Conservation (phyloP, 202 grass and related monocot genomes). For the Schoenoplectus tabernaemontani region DNA sequence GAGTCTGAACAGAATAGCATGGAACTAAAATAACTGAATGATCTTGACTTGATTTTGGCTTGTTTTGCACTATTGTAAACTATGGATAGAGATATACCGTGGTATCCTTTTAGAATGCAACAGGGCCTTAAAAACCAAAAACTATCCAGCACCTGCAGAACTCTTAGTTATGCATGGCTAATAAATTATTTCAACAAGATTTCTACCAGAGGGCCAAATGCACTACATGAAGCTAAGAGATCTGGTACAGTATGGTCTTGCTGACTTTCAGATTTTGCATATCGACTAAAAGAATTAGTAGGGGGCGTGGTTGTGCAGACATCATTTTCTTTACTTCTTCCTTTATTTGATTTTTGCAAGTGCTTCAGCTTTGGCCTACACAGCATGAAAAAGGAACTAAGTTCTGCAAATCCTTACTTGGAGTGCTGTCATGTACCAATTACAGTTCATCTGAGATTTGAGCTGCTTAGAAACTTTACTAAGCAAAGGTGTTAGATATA, state of each 20-base stretch:
- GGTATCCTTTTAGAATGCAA: background rate
- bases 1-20: too few relatives aligned
- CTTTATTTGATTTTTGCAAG: slow-evolving; percentile 53
- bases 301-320: slow-evolving; percentile 56
- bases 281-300: slow-evolving; percentile 22
- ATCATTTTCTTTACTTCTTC: slow-evolving; percentile 76
- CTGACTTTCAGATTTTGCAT: slow-evolving; percentile 20
- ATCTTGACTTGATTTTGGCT: too few relatives aligned
- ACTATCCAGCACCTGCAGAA: background rate
- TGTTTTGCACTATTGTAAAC: background rate
- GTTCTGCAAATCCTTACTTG: too few relatives aligned
- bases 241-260: slow-evolving; percentile 31
- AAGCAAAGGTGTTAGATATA: too few relatives aligned
- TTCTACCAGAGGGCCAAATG: slow-evolving; percentile 55
- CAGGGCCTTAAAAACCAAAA: background rate
- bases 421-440: too few relatives aligned
- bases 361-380: slow-evolving; percentile 80
- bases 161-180: background rate
- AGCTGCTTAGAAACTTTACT: too few relatives aligned
- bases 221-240: slow-evolving; percentile 66
- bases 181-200: background rate
- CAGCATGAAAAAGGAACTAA: background rate
- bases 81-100: background rate
- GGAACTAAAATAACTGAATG: too few relatives aligned
- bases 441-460: too few relatives aligned